Percentiles rank a stretch among this genome's conserved stretches.
Evolutionary conservation across 2,329 filamentous ascomycete species (phyloP).

Genomic region (Xylaria arbuscula): DNA sequence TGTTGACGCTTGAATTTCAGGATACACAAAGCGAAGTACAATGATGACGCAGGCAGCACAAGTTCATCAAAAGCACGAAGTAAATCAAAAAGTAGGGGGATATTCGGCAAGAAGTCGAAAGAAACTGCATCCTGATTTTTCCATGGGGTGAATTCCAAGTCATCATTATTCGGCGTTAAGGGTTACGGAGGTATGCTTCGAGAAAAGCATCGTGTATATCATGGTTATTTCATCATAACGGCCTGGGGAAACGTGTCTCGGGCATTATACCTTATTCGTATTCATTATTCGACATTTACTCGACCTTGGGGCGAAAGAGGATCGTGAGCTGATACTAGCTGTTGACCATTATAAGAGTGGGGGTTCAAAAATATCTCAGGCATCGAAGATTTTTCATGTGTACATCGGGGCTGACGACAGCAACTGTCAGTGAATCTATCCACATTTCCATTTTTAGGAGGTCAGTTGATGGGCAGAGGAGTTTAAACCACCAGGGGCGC

Average conservation of each 20-base stretch:
- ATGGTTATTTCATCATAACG: slow-evolving; percentile 30
- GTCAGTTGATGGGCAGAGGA: slow-evolving; percentile 20
- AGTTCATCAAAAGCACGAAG: slow-evolving; percentile 74
- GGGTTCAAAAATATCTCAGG: slow-evolving; percentile 8
- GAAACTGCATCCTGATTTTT: slow-evolving; percentile 30
- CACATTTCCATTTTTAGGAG: slow-evolving; percentile 16
- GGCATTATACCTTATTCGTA: slow-evolving; percentile 28
- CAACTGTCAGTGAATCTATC: slow-evolving; percentile 4
- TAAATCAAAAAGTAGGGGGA: slow-evolving; percentile 79
- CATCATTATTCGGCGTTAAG: slow-evolving; percentile 36
- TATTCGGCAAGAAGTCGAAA: slow-evolving; percentile 71
- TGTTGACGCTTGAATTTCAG: slow-evolving; percentile 57
- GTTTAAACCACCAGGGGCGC: slow-evolving; percentile 3
- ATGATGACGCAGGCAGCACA: slow-evolving; percentile 66
- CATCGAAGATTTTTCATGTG: slow-evolving; percentile 26
- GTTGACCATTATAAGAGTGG: slow-evolving; percentile 18
- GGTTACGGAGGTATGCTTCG: slow-evolving; percentile 33
- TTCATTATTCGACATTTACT: slow-evolving; percentile 23
- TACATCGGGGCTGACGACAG: slow-evolving; percentile 21
- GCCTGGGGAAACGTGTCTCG: slow-evolving; percentile 11
- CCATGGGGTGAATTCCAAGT: slow-evolving; percentile 22
- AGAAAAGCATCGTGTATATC: slow-evolving; percentile 37
- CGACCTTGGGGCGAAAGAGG: slow-evolving; percentile 16
- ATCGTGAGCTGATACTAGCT: slow-evolving; percentile 15
- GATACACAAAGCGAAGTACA: slow-evolving; percentile 97